Evolutionary conservation across 2,329 filamentous ascomycete genomes (phyloP).

Genomic region (Penicillium paneum): DNA sequence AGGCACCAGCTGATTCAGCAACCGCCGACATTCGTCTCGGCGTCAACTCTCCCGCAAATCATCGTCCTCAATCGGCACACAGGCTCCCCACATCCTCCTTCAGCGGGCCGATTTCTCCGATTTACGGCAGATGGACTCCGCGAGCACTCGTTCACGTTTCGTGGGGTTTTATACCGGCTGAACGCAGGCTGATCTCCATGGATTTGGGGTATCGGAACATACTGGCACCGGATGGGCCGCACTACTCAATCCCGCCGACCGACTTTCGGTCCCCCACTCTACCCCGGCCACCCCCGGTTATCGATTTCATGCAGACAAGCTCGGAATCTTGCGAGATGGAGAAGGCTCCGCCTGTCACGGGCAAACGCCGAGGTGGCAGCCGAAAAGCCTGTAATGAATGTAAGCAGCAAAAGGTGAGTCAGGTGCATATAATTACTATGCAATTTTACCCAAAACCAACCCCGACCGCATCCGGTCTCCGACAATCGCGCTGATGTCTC

Average conservation of each 20-base stretch:
- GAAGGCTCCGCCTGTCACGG: slow-evolving; percentile 48
- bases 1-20: slow-evolving; percentile 16
- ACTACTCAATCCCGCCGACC: slow-evolving; percentile 31
- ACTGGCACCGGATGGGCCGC: slow-evolving; percentile 35
- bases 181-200: slow-evolving; percentile 32
- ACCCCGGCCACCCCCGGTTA: slow-evolving; percentile 30
- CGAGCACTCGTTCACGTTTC: slow-evolving; percentile 23
- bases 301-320: slow-evolving; percentile 31
- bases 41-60: slow-evolving; percentile 8
- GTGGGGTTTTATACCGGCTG: slow-evolving; percentile 31
- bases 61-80: not conserved
- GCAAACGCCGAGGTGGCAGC: slow-evolving; percentile 41
- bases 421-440: slow-evolving; percentile 7
- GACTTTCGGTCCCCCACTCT: slow-evolving; percentile 38
- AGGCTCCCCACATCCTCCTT: not conserved
- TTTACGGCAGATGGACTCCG: slow-evolving; percentile 36
- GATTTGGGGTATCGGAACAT: slow-evolving; percentile 36
- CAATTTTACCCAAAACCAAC: slow-evolving; percentile 2
- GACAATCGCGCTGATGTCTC: slow-evolving; percentile 15
- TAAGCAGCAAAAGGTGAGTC: slow-evolving; percentile 62
- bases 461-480: not conserved
- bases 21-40: slow-evolving; percentile 29
- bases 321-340: slow-evolving; percentile 39
- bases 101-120: slow-evolving; percentile 34
- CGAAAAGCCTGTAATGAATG: slow-evolving; percentile 64